Base-by-base conservation (phyloP, 2,329 filamentous ascomycete species). In the Pyrenochaeta sp. region DNA sequence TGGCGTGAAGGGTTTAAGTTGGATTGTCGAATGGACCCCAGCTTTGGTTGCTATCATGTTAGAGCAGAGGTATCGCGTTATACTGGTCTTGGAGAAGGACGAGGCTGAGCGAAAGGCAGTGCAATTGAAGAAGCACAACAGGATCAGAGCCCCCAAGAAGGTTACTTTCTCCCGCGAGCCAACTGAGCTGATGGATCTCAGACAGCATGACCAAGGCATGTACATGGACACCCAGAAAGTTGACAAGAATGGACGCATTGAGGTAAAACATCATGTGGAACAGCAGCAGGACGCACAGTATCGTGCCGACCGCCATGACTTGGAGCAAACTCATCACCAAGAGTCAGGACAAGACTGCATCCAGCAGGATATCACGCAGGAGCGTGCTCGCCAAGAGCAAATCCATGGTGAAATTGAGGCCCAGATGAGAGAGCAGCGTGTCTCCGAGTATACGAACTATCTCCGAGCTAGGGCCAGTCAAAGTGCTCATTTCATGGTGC, bases 31-130 rank as follows among this genome's bases (percentile, higher is more conserved):
- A 2, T 69, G 64, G 60, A 55, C 62, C 1, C 63, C 69, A 0
- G 56, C 59, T 2, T 66, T 74, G 64, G 66, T 73, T 2, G 60
- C 51, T 20, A 67, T 58, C 1, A 60, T 57, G 45, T 23, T 74
- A 23, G 58, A 63, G 18, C 62, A 69, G 49, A 71, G 68, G 54
- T 73, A 73, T 33, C 60, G 61, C 4, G 35, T 52, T 2, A 21
- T 72, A 36, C 45, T 73, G n/a, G 30, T 37, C 5, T 27, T 60
- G 7, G 67, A 72, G 61, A 57, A 58, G 42, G 49, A 63, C 17
- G 61, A 56, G 7, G 59, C 37, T 7, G 47, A 45, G 29, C 47
- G 39, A 7, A 49, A 54, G 21, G 33, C 12, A 2, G 54, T 51
- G 7, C 46, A 43, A 45, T 49, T 51, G n/a, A 41, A 37, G n/a